phyloP scores from a whole-genome alignment of 345 rosid species.

The Brassica carinata region DNA sequence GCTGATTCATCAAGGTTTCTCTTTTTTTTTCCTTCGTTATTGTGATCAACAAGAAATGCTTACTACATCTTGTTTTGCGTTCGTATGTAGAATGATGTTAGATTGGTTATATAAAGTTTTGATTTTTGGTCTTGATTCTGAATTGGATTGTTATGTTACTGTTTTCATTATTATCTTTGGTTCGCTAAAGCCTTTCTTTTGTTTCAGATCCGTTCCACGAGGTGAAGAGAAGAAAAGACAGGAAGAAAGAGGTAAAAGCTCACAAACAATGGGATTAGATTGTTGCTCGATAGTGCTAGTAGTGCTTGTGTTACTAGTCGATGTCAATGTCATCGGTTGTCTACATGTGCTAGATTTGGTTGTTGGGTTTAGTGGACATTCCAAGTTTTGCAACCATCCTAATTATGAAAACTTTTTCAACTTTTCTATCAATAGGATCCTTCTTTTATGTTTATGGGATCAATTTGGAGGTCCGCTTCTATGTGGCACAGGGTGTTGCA shows the following conservation, averaged over 20 bases:
- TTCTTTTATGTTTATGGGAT: background rate
- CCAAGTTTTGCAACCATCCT: background rate
- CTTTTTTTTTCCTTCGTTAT: background rate
- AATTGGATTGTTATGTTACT: background rate
- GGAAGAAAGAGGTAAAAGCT: constrained; percentile 12
- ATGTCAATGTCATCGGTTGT: background rate
- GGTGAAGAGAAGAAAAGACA: constrained; percentile 18
- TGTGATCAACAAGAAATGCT: no score
- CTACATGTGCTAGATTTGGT: background rate
- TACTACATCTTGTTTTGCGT: background rate
- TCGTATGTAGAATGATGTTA: background rate
- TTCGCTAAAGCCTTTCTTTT: background rate
- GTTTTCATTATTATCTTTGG: background rate
- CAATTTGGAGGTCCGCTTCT: background rate
- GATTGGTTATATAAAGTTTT: background rate
- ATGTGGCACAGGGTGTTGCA: background rate
- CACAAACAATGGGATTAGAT: background rate
- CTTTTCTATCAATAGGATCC: background rate
- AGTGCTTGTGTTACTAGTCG: background rate
- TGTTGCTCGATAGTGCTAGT: background rate
- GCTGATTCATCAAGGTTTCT: constrained; percentile 15
- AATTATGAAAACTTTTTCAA: background rate
- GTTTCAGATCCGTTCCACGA: constrained; percentile 11
- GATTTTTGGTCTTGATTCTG: background rate
- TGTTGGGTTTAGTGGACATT: background rate